Percentiles rank a stretch among this genome's conserved stretches.
phyloP scores from a whole-genome alignment of 2,329 filamentous ascomycete genomes.

The Dactylellina leptospora region DNA sequence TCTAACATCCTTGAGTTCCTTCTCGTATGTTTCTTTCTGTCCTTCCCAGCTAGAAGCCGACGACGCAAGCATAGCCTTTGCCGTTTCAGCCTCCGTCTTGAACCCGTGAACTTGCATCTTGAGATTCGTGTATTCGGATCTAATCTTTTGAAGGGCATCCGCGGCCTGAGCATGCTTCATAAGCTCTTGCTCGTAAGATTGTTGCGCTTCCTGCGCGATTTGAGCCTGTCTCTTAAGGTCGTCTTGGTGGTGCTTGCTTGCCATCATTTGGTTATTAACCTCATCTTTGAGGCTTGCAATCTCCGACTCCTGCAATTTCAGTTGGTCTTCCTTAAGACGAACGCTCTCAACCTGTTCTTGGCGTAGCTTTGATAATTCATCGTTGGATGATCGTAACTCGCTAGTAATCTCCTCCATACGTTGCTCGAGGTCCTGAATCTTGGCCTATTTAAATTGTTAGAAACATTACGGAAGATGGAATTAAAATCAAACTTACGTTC shows the following conservation, averaged over 20 bases:
- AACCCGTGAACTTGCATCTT: constrained; percentile 79
- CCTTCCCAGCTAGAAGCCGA: constrained; percentile 90
- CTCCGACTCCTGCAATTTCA: constrained; percentile 78
- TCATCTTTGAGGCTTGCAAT: constrained; percentile 83
- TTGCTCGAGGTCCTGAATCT: constrained; percentile 81
- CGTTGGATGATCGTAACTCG: constrained; percentile 83
- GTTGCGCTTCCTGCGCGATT: constrained; percentile 90
- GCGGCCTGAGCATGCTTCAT: constrained; percentile 96
- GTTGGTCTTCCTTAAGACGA: constrained; percentile 80
- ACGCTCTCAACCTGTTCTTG: constrained; percentile 80
- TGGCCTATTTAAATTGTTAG: constrained; percentile 60
- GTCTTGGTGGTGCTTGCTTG: constrained; percentile 84
- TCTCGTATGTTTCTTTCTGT: constrained; percentile 79
- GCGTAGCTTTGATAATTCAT: constrained; percentile 80
- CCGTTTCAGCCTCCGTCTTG: constrained; percentile 83
- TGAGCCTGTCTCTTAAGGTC: constrained; percentile 92
- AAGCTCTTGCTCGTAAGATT: constrained; percentile 93
- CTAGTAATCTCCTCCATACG: constrained; percentile 82
- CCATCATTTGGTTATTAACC: constrained; percentile 78
- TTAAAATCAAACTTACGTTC: constrained; percentile 62
- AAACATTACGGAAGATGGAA: not conserved
- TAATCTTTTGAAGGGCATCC: constrained; percentile 79
- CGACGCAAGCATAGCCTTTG: constrained; percentile 78
- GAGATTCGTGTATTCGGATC: constrained; percentile 80
- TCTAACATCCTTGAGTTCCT: constrained; percentile 81